Conservation (phyloP, 73 alveolate species). For the Uronychia setigera region DNA sequence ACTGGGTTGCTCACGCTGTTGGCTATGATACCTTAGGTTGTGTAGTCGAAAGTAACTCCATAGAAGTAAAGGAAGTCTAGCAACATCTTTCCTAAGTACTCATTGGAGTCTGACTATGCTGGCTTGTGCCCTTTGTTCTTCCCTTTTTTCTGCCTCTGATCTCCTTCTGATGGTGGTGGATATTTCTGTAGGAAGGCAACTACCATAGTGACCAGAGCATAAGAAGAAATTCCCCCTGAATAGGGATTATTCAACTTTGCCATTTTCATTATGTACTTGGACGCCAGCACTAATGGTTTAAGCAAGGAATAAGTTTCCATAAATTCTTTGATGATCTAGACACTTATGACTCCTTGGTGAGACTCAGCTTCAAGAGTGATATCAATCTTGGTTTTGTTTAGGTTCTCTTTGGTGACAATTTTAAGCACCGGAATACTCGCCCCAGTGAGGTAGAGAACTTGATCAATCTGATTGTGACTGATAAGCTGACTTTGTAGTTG, state of each 20-base stretch:
- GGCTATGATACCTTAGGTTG: conserved; percentile 19
- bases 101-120: background rate
- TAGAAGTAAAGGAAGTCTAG: conserved; percentile 31
- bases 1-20: conserved; percentile 9
- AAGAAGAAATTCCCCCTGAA: conserved; percentile 76
- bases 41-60: conserved; percentile 20
- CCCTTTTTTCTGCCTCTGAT: background rate
- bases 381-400: conserved; percentile 29
- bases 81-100: conserved; percentile 36
- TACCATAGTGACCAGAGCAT: conserved; percentile 74
- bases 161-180: too few species aligned
- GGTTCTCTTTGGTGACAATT: background rate
- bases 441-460: background rate
- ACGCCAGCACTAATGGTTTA: conserved; percentile 69
- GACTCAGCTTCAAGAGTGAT: conserved; percentile 60
- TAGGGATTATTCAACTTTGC: conserved; percentile 70
- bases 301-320: conserved; percentile 62
- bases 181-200: conserved; percentile 64
- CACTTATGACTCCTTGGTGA: conserved; percentile 79
- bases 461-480: background rate
- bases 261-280: conserved; percentile 66
- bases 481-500: background rate
- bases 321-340: conserved; percentile 68
- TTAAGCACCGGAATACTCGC: background rate
- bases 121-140: background rate